A percentile compares a stretch with the other conserved stretches of the same genome.
These are phyloP conservation scores for Magnusiomyces tetraspermus DNA, from an alignment of 1,139 yeast species.

Conservation along the genomic window DNA sequence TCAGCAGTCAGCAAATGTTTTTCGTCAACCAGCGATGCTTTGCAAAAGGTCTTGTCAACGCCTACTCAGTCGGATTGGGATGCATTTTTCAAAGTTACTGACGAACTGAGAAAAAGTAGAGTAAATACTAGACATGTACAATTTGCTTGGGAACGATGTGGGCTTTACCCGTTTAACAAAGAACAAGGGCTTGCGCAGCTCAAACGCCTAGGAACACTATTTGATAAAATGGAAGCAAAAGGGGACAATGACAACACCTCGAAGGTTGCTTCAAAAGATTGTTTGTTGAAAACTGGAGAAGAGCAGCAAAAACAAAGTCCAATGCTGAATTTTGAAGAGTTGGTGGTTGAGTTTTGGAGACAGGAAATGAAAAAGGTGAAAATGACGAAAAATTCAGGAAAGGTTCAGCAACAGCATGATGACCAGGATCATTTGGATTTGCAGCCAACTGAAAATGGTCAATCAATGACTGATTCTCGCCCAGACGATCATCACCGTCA, in stretches of 20 bases:
- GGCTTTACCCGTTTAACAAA: neutral
- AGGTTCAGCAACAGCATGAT: too few relatives aligned
- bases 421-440: too few relatives aligned
- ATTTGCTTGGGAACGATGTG: neutral
- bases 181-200: neutral
- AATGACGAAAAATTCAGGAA: too few relatives aligned
- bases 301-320: too few relatives aligned
- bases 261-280: neutral
- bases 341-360: too few relatives aligned
- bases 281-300: too few relatives aligned
- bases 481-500: too few relatives aligned
- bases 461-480: too few relatives aligned
- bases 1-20: neutral
- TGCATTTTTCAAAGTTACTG: neutral
- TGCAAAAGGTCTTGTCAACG: neutral
- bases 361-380: too few relatives aligned
- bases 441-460: too few relatives aligned
- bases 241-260: neutral
- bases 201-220: neutral
- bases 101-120: neutral
- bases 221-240: neutral
- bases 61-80: neutral
- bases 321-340: too few relatives aligned
- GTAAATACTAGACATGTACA: neutral
- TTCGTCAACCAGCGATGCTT: neutral